Base-by-base conservation (phyloP, 2,329 filamentous ascomycete species). In the Alternaria gaisen region DNA sequence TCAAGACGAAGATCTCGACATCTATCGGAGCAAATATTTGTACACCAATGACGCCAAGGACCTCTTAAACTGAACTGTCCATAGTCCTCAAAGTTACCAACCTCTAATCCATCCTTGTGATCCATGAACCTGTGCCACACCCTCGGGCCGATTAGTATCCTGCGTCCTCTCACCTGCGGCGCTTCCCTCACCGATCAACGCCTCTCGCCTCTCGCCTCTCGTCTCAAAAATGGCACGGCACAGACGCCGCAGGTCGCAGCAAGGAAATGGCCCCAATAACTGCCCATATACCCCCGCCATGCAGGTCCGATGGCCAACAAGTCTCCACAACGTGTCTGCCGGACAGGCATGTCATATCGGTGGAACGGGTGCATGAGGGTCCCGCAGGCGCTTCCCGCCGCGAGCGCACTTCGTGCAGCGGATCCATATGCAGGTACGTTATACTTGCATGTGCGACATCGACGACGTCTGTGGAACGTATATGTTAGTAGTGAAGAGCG, bases 21-120 rank as follows among this genome's bases (percentile, higher is more conserved):
- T 0, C 24, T 24, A 7, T 7, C 24, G 24, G 24, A 26, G 6
- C 24, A 26, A 1, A 26, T 26, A 1, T 26, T 2, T 26, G 7
- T 2, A 26, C 24, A 26, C 0, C 0, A 26, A 8, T 0, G 1
- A 26, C 6, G 7, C 24, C 24, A 26, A 0, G 7, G 7, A 26
- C 24, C 24, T 2, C 28, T 0, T 3, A 1, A 30, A 11, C 10
- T 11, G 10, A 30, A 30, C 4, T 30, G 1, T 0, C 11, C 11
- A 1, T 11, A 12, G 28, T 30, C 28, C 28, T 30, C 28, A 0
- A 10, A 5, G 1, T 30, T 5, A 4, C 3, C 28, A 30, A 3
- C 9, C 10, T 30, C 14, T 12, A 36, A 14, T 14, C 32, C 32
- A 36, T 36, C 0, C 14, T 6, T 5, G 12, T 36, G 1, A 36